Evolutionary conservation across 208 protist genomes (phyloP), one percentile per base, ranked within the genome.

Genomic region (Leishmania turanica): DNA sequence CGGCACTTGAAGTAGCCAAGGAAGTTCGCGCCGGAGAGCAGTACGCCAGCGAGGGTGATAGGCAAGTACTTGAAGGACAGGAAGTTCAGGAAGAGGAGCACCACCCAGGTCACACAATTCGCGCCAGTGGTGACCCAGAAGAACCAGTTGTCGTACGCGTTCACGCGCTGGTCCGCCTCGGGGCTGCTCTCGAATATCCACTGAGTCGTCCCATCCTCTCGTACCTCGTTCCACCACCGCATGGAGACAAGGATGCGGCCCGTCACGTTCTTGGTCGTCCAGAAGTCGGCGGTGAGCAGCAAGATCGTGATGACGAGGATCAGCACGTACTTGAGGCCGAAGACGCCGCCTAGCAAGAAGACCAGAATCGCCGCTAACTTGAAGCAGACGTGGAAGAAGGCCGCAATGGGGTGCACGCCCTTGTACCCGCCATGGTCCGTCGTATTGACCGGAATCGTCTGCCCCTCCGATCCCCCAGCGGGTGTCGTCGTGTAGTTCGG

Each of bases 161-260:
- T 92, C 24, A 98, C 94, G 45, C 87, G 87, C 42, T 84, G 75
- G 64, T 93, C 90, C 2, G 83, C 81, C 51, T 96, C 90, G 3
- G 89, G 88, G 70, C 82, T 85, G 77, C 94, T 98, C 87, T 99
- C 98, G 80, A 99, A 99, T 6, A 98, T 79, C 98, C 98, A 99
- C 64, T 92, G 85, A 62, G 91, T 96, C 45, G 86, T 81, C 9
- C 98, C 98, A 79, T 99, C 97, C 2, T 98, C 96, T 64, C 90
- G 88, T 49, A 99, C 91, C 78, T 99, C 92, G 84, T 98, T 99
- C 97, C 98, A 99, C 96, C 96, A 99, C 66, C 98, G 91, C 83
- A 99, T 91, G 34, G 92, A 90, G 3, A 99, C 98, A 1, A 99
- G 84, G 45, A 99, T 73, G 31, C 98, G 93, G 6, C 98, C 98